Evolutionary conservation across 257 asterid genomes (phyloP).

Genomic region (Solanum rostratum): DNA sequence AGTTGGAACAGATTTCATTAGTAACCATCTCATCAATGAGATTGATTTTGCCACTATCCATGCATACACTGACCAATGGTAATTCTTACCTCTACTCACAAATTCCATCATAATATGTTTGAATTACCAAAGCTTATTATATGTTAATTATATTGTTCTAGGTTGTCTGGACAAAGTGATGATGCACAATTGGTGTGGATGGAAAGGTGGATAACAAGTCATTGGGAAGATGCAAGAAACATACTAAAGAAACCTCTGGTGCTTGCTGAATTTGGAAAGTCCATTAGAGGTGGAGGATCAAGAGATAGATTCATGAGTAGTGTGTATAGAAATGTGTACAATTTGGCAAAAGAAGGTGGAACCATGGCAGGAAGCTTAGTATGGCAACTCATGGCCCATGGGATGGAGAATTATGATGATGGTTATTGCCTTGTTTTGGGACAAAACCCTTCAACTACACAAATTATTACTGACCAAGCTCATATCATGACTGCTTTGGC

Average conservation of each 20-base stretch:
- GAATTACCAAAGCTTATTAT: too few species aligned
- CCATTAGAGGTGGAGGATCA: neutral
- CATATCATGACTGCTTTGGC: neutral
- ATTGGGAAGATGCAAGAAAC: neutral
- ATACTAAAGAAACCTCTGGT: neutral
- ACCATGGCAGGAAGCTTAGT: too few species aligned
- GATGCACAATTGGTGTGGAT: neutral
- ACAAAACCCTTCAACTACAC: too few species aligned
- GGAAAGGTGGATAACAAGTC: neutral
- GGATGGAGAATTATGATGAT: too few species aligned
- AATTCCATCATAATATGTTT: too few species aligned
- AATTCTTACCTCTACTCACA: neutral
- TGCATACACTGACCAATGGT: neutral
- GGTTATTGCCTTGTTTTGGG: too few species aligned
- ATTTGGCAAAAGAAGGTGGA: too few species aligned
- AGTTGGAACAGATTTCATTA: neutral
- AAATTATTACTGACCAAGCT: too few species aligned
- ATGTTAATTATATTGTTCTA: too few species aligned
- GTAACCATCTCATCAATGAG: neutral
- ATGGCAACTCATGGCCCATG: too few species aligned
- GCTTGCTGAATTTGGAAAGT: neutral
- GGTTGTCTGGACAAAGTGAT: neutral
- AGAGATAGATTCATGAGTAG: too few species aligned
- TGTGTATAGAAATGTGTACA: neutral
- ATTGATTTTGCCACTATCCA: neutral